Evolutionary conservation across 805 yeast genomes (phyloP).

Genomic region (Metschnikowia santaceciliae): DNA sequence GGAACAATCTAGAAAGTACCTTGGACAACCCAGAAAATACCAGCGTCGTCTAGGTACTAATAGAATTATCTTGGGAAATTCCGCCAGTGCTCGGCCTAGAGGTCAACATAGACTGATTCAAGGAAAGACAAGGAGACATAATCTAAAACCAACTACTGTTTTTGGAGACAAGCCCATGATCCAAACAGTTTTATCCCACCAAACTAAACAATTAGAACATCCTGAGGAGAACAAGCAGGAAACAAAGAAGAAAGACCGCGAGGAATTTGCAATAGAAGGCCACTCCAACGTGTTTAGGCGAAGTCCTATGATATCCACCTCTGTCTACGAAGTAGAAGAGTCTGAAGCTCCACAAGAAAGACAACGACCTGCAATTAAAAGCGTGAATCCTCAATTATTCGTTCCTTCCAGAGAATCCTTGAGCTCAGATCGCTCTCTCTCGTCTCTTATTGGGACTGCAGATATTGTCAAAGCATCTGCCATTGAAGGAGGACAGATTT

Average conservation of each 20-base stretch:
- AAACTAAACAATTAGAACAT: not conserved
- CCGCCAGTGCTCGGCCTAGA: not conserved
- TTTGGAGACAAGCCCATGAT: not conserved
- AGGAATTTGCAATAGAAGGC: not conserved
- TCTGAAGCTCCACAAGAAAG: not conserved
- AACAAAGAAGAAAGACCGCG: not conserved
- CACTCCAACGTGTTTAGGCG: constrained; percentile 13
- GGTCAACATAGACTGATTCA: not conserved
- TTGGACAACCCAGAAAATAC: not conserved
- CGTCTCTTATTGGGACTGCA: constrained; percentile 8
- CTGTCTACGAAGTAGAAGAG: constrained; percentile 33
- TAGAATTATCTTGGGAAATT: not conserved
- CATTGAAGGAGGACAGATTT: constrained; percentile 13
- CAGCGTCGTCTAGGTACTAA: not conserved
- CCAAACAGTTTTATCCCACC: not conserved
- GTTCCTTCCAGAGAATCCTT: constrained; percentile 11
- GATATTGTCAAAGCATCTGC: constrained; percentile 2
- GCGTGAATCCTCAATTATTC: constrained; percentile 5
- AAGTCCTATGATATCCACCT: constrained; percentile 27
- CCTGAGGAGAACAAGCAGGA: too few relatives aligned
- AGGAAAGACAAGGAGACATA: not conserved
- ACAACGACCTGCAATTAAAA: not conserved
- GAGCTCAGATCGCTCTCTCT: not conserved
- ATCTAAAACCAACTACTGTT: not conserved
- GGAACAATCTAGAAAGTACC: not conserved